Evolutionary conservation across 495 filamentous ascomycete genomes (phyloP).

Genomic region (Jackrogersella minutella): DNA sequence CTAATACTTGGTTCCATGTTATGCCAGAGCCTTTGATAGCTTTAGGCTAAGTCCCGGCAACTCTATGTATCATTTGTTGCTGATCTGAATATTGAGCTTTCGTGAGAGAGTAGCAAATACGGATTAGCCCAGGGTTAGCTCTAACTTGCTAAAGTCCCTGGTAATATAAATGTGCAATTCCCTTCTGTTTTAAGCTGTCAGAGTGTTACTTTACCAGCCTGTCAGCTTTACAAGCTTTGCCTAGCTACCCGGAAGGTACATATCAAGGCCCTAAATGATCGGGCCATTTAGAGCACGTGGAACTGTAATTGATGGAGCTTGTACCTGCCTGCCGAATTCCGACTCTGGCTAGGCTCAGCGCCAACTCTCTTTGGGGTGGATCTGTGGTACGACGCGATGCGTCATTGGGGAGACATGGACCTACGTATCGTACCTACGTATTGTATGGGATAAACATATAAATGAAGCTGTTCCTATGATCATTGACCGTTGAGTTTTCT

Average conservation of each 20-base stretch:
- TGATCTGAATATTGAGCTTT: too few relatives aligned
- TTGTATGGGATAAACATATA: background rate
- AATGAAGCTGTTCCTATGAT: background rate
- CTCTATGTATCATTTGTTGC: background rate
- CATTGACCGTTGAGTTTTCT: too few relatives aligned
- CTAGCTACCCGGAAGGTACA: too few relatives aligned
- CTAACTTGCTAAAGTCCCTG: background rate
- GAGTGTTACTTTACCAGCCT: too few relatives aligned
- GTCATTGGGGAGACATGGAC: background rate
- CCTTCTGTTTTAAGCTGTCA: background rate
- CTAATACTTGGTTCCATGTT: background rate
- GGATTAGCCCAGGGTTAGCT: too few relatives aligned
- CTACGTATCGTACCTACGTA: background rate
- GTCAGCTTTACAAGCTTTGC: slow-evolving; percentile 2
- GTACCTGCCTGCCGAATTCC: background rate
- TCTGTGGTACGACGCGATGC: background rate
- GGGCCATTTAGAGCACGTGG: background rate
- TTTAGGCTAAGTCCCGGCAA: slow-evolving; percentile 4
- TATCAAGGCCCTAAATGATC: slow-evolving; percentile 1
- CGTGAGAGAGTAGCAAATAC: too few relatives aligned
- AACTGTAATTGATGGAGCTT: background rate
- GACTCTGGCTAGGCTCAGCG: slow-evolving; percentile 4
- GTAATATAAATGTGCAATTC: slow-evolving; percentile 1
- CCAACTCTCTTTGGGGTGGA: background rate
- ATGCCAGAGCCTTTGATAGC: background rate